Percentiles rank a stretch among this genome's conserved stretches.
Evolutionary conservation across 768 basidiomycete species (phyloP).

Genomic region (Royoungia palumana): DNA sequence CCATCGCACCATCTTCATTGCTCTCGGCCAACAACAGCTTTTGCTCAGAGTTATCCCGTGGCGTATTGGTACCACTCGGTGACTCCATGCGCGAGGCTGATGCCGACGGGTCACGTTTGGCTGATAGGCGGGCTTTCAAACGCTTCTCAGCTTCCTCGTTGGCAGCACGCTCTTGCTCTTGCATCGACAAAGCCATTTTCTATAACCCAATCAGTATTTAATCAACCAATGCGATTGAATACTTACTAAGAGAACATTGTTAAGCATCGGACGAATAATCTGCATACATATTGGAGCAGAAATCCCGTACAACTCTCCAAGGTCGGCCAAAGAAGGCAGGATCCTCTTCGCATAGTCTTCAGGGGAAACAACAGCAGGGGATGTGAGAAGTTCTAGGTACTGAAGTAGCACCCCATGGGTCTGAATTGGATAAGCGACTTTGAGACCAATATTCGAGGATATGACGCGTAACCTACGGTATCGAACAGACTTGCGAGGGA

Average conservation of each 20-base stretch:
- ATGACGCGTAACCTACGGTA: constrained; percentile 53
- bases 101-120: constrained; percentile 66
- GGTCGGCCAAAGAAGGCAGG: constrained; percentile 69
- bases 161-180: constrained; percentile 66
- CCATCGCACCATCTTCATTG: constrained; percentile 51
- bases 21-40: constrained; percentile 30
- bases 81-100: constrained; percentile 61
- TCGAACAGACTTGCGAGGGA: constrained; percentile 87
- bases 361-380: constrained; percentile 60
- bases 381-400: constrained; percentile 84
- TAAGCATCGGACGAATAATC: constrained; percentile 80
- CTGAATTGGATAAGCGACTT: constrained; percentile 41
- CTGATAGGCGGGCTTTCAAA: constrained; percentile 69
- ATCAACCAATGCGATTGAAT: background rate
- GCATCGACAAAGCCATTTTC: constrained; percentile 59
- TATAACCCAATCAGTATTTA: constrained; percentile 26
- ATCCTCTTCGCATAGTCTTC: constrained; percentile 73
- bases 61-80: constrained; percentile 40
- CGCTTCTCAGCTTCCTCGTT: constrained; percentile 78
- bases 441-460: constrained; percentile 17
- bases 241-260: constrained; percentile 58
- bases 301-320: constrained; percentile 76
- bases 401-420: constrained; percentile 90
- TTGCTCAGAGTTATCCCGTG: constrained; percentile 25
- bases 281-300: constrained; percentile 91